A percentile compares a stretch with the other conserved stretches of the same genome.
Evolutionary conservation across 441 rosid species (phyloP).

Genomic region (Populus hybrid): DNA sequence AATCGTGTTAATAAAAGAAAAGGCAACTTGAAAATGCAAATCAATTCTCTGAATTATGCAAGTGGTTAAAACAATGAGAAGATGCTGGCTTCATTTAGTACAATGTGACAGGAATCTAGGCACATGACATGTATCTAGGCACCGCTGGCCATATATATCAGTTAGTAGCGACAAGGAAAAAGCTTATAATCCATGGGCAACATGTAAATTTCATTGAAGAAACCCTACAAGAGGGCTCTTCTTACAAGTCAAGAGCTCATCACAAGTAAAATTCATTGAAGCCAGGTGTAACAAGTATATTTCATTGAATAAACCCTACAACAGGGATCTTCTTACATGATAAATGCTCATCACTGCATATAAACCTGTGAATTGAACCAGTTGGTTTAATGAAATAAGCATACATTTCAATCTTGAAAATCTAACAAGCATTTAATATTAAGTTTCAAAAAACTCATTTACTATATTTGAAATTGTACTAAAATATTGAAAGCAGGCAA

Average conservation of each 20-base stretch:
- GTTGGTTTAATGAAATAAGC: neutral
- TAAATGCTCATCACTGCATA: conserved; percentile 44
- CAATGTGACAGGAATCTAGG: too few relatives aligned
- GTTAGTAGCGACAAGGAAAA: too few relatives aligned
- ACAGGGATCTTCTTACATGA: conserved; percentile 36
- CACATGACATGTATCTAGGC: too few relatives aligned
- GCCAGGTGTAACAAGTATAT: conserved; percentile 64
- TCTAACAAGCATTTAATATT: neutral
- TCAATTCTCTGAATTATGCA: too few relatives aligned
- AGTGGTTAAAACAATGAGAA: too few relatives aligned
- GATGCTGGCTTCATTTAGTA: too few relatives aligned
- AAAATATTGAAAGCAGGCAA: neutral
- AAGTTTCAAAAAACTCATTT: neutral
- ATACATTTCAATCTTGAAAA: too few relatives aligned
- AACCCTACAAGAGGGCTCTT: conserved; percentile 19
- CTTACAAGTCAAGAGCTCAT: conserved; percentile 47
- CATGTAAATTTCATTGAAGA: conserved; percentile 52
- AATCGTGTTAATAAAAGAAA: too few relatives aligned
- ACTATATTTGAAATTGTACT: neutral
- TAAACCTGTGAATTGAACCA: neutral
- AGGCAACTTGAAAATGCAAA: too few relatives aligned
- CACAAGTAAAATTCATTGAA: conserved; percentile 45
- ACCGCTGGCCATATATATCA: too few relatives aligned
- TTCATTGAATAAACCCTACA: conserved; percentile 25
- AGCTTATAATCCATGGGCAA: conserved; percentile 65